A percentile compares a stretch with the other conserved stretches of the same genome.
Conservation (phyloP, 2,329 filamentous ascomycete genomes). For the Hyphodiscus sp. region DNA sequence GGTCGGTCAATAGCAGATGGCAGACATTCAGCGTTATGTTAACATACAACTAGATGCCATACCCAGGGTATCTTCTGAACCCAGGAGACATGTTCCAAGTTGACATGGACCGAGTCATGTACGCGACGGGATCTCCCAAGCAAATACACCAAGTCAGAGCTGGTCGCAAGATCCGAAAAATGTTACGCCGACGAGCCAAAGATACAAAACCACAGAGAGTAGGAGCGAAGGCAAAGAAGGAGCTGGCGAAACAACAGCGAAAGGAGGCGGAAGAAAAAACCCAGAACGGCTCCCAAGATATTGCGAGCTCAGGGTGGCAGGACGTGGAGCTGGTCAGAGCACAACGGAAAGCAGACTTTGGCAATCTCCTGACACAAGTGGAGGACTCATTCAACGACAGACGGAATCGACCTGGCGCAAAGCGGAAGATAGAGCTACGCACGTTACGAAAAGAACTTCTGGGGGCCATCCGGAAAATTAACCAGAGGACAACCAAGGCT, state of each 20-base stretch:
- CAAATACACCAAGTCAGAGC: conserved; percentile 26
- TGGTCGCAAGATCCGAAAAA: conserved; percentile 19
- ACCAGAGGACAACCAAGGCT: conserved; percentile 43
- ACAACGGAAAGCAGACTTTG: conserved; percentile 22
- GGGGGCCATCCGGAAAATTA: conserved; percentile 29
- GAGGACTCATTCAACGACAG: conserved; percentile 46
- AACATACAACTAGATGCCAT: conserved; percentile 63
- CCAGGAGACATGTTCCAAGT: conserved; percentile 98
- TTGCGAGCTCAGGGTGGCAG: background rate
- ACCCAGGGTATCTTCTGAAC: conserved; percentile 89
- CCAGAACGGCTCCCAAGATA: background rate
- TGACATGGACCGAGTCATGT: conserved; percentile 80
- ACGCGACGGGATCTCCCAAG: conserved; percentile 74
- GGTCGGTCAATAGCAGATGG: conserved; percentile 40
- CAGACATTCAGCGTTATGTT: background rate
- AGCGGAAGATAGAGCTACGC: conserved; percentile 70
- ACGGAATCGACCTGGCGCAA: conserved; percentile 50
- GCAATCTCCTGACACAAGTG: conserved; percentile 33
- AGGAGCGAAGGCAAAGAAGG: background rate
- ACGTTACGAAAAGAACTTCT: conserved; percentile 54
- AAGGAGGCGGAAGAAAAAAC: background rate
- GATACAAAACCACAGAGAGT: background rate
- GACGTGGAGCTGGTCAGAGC: conserved; percentile 26
- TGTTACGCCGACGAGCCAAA: conserved; percentile 1
- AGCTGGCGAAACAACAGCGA: background rate